A percentile compares a stretch with the other conserved stretches of the same genome.
These are phyloP conservation scores for Epichloe coenophiala DNA, from an alignment of 2,329 filamentous ascomycete species.

Conservation along the genomic window DNA sequence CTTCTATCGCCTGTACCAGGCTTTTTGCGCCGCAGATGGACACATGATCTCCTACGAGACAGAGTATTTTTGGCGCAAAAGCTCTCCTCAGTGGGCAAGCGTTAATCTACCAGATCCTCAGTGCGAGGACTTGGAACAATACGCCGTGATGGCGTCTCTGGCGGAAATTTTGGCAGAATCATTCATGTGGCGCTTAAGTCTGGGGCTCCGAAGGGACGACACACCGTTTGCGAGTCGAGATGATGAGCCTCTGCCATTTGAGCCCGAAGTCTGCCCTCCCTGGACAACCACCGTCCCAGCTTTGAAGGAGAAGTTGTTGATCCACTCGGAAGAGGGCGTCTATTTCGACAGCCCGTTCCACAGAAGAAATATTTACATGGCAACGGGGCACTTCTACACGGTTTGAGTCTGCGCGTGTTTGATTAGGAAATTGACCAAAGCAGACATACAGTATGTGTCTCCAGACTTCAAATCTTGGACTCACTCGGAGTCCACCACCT, in stretches of 20 bases:
- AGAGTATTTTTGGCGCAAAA: conserved; percentile 15
- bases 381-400: conserved; percentile 6
- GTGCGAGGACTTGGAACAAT: conserved; percentile 10
- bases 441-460: too few relatives aligned
- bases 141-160: conserved; percentile 12
- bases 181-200: conserved; percentile 13
- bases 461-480: neutral
- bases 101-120: conserved; percentile 10
- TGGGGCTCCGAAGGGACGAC: conserved; percentile 9
- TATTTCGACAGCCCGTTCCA: conserved; percentile 7
- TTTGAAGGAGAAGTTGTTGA: conserved; percentile 2
- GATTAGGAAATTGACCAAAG: too few relatives aligned
- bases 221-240: neutral
- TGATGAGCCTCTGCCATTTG: neutral
- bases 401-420: conserved; percentile 6
- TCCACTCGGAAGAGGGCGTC: neutral
- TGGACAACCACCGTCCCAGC: conserved; percentile 4
- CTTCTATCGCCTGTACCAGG: conserved; percentile 16
- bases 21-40: conserved; percentile 13
- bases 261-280: conserved; percentile 2
- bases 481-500: neutral
- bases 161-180: conserved; percentile 11
- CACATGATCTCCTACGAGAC: conserved; percentile 13
- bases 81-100: conserved; percentile 9
- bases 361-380: conserved; percentile 6